phyloP scores from a whole-genome alignment of 768 basidiomycete genomes.

The Amanita molliuscula region DNA sequence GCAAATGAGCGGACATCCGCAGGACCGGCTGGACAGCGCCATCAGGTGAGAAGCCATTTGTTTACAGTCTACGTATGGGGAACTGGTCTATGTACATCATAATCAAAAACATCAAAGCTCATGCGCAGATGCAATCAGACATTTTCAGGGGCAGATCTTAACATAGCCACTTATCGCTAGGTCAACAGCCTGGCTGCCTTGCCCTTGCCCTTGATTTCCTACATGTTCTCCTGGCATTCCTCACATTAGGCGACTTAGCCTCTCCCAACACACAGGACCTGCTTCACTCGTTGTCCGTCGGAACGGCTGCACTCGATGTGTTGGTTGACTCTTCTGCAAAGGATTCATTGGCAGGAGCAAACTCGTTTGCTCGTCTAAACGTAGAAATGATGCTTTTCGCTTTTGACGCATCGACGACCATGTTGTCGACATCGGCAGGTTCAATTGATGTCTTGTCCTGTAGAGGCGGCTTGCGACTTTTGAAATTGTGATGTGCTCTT shows the following conservation, averaged over 20 bases:
- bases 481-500: slow-evolving; percentile 46
- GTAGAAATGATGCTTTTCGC: slow-evolving; percentile 42
- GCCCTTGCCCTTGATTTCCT: slow-evolving; percentile 17
- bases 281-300: slow-evolving; percentile 26
- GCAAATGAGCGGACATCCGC: too few relatives aligned
- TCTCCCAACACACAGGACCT: slow-evolving; percentile 58
- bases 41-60: too few relatives aligned
- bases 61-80: too few relatives aligned
- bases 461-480: slow-evolving; percentile 11
- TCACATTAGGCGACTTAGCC: slow-evolving; percentile 47
- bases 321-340: slow-evolving; percentile 11
- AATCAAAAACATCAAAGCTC: too few relatives aligned
- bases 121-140: too few relatives aligned
- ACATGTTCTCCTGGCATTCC: slow-evolving; percentile 24
- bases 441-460: slow-evolving; percentile 8
- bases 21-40: too few relatives aligned
- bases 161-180: slow-evolving; percentile 7
- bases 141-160: too few relatives aligned
- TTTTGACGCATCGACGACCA: slow-evolving; percentile 7
- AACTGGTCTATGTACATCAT: too few relatives aligned
- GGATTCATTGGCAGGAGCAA: slow-evolving; percentile 30
- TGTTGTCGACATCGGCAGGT: slow-evolving; percentile 9
- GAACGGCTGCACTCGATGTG: slow-evolving; percentile 31
- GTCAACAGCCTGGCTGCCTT: slow-evolving; percentile 15
- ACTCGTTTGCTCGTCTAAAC: slow-evolving; percentile 57